Percentiles rank a stretch among this genome's conserved stretches.
phyloP scores from a whole-genome alignment of 768 basidiomycete genomes.

The Agaricus blazei region DNA sequence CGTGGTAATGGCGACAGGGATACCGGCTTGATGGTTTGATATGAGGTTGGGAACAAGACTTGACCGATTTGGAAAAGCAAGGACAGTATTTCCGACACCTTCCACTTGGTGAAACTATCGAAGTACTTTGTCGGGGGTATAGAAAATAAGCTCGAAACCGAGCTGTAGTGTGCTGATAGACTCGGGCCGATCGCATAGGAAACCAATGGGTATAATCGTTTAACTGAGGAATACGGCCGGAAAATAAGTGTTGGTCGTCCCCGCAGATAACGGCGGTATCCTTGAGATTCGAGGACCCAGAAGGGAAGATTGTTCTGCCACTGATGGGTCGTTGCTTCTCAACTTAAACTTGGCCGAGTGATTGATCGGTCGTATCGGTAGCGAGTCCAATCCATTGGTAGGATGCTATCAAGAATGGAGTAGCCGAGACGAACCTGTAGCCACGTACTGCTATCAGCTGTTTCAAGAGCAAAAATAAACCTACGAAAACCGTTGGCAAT shows the following conservation, averaged over 20 bases:
- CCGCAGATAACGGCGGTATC: not conserved
- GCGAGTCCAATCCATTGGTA: conserved; percentile 17
- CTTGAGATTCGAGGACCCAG: not conserved
- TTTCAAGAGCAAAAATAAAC: not conserved
- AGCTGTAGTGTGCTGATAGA: conserved; percentile 13
- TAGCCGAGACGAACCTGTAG: conserved; percentile 20
- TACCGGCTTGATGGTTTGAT: conserved; percentile 16
- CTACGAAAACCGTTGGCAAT: conserved; percentile 9
- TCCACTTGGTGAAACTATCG: conserved; percentile 23
- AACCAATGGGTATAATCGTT: conserved; percentile 14
- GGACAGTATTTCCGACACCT: conserved; percentile 22
- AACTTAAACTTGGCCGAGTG: conserved; percentile 1
- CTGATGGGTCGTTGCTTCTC: too few relatives aligned
- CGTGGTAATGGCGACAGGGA: conserved; percentile 15
- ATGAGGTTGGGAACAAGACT: conserved; percentile 24
- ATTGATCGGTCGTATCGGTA: conserved; percentile 1
- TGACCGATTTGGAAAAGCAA: conserved; percentile 24
- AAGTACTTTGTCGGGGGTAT: conserved; percentile 20
- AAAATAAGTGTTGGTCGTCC: conserved; percentile 15
- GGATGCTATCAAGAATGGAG: conserved; percentile 21
- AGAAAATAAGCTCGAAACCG: conserved; percentile 8
- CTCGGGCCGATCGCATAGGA: conserved; percentile 20
- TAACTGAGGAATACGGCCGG: conserved; percentile 16
- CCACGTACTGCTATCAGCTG: too few relatives aligned
- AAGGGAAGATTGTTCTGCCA: not conserved